Conservation (phyloP, 73 alveolate genomes). For the Tetrahymena malaccensis region DNA sequence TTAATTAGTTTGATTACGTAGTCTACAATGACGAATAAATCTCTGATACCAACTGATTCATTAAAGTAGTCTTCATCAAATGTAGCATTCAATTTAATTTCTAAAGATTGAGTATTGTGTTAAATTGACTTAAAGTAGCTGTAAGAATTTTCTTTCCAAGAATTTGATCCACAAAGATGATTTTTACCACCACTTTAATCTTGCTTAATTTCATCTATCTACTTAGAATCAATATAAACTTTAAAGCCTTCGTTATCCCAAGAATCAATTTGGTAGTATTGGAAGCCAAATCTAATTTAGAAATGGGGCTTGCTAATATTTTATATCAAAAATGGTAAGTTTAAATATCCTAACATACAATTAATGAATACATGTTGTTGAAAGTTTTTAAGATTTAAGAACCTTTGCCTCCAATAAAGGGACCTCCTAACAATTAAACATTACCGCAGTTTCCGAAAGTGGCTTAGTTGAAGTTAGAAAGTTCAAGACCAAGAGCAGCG, state of each 20-base stretch:
- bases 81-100: not conserved
- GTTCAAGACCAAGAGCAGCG: not conserved
- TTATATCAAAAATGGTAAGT: not conserved
- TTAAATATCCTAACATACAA: too few species aligned
- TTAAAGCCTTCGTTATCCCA: not conserved
- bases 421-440: not conserved
- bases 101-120: not conserved
- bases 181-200: not conserved
- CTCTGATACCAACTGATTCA: not conserved
- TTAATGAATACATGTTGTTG: not conserved
- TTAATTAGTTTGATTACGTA: not conserved
- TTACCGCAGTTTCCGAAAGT: not conserved
- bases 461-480: not conserved
- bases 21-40: not conserved
- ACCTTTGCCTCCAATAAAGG: not conserved
- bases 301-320: not conserved
- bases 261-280: not conserved
- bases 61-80: not conserved
- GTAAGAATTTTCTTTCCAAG: not conserved
- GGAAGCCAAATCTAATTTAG: not conserved
- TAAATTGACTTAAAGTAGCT: not conserved
- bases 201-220: not conserved
- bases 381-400: not conserved
- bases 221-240: not conserved
- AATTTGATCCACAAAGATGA: not conserved